Conservation (phyloP, 306 rosid species). For the Castanopsis chinensis region DNA sequence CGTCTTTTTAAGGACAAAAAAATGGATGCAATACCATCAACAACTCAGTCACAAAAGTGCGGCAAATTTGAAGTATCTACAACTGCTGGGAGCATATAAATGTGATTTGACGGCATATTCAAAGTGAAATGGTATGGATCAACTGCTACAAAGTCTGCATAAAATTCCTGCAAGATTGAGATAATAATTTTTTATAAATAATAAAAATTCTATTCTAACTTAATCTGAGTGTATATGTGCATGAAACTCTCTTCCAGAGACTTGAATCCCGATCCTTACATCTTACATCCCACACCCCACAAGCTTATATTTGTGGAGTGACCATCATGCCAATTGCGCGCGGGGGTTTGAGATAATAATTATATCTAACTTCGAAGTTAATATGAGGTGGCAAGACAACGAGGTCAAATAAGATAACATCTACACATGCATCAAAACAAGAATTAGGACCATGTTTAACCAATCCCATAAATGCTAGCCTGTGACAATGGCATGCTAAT, state of each 20-base stretch:
- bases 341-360: conserved; percentile 11
- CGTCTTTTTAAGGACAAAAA: conserved; percentile 86
- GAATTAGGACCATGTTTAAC: not conserved
- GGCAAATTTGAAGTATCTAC: conserved; percentile 73
- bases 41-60: conserved; percentile 67
- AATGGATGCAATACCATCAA: conserved; percentile 85
- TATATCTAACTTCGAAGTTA: conserved; percentile 25
- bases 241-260: no score
- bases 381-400: conserved; percentile 4
- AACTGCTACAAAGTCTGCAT: conserved; percentile 78
- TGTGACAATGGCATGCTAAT: not conserved
- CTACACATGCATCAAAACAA: not conserved
- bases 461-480: not conserved
- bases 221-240: no score
- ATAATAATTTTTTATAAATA: not conserved
- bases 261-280: no score
- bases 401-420: not conserved
- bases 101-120: conserved; percentile 67
- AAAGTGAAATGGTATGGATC: conserved; percentile 91
- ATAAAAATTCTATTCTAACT: no score
- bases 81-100: conserved; percentile 90
- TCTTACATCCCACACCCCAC: no score
- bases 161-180: conserved; percentile 74
- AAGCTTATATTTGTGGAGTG: no score
- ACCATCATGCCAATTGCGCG: fast-evolving